Conservation (phyloP, 2,329 filamentous ascomycete species). For the Metarhizium album region DNA sequence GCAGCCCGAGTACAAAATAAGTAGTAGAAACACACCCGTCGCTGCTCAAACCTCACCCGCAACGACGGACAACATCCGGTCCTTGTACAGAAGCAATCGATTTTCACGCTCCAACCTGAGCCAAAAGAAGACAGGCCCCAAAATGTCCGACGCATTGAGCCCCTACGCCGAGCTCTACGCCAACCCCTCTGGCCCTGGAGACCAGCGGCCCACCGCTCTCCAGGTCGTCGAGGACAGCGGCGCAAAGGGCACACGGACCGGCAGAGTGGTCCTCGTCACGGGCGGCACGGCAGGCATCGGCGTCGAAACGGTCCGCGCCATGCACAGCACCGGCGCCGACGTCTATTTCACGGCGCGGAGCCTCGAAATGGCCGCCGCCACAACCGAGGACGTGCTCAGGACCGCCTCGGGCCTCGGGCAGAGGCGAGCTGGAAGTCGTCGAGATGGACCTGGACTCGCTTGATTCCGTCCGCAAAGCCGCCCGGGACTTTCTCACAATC, state of each 20-base stretch:
- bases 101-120: too few relatives aligned
- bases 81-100: too few relatives aligned
- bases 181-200: conserved; percentile 6
- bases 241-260: neutral
- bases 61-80: too few relatives aligned
- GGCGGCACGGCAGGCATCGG: conserved; percentile 1
- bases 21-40: too few relatives aligned
- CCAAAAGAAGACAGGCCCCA: neutral
- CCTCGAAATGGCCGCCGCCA: neutral
- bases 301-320: neutral
- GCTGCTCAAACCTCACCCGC: too few relatives aligned
- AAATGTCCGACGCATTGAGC: neutral
- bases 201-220: conserved; percentile 8
- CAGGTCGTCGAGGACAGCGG: conserved; percentile 1
- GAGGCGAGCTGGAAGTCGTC: neutral
- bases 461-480: neutral
- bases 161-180: conserved; percentile 4
- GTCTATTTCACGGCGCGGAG: neutral
- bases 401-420: neutral
- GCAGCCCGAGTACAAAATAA: too few relatives aligned
- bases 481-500: conserved; percentile 7
- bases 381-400: neutral
- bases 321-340: neutral
- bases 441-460: neutral
- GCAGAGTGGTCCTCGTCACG: conserved; percentile 1